Percentiles rank a stretch among this genome's conserved stretches.
Evolutionary conservation across 192 early-diverging fungal genomes (phyloP).

Genomic region (Linnemannia hyalina): DNA sequence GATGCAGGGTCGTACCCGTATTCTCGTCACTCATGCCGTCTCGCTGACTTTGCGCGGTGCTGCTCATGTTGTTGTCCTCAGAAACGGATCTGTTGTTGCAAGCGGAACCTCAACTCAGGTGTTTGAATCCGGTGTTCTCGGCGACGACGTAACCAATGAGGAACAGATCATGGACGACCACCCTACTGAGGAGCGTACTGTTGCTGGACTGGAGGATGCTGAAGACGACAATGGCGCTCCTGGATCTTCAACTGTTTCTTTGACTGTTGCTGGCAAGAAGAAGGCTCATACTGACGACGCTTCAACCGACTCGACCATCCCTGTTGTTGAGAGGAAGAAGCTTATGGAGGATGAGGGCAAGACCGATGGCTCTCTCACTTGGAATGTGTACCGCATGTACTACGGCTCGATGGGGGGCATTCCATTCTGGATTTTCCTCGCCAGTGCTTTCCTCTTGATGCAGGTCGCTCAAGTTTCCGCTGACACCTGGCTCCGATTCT

Average conservation of each 20-base stretch:
- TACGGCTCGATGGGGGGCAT: conserved; percentile 74
- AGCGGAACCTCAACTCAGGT: conserved; percentile 66
- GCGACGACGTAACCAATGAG: conserved; percentile 57
- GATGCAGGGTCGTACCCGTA: conserved; percentile 85
- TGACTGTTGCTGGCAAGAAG: conserved; percentile 49
- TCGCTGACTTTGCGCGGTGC: conserved; percentile 72
- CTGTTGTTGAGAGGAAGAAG: conserved; percentile 56
- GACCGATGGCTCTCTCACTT: conserved; percentile 83
- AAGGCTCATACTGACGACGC: conserved; percentile 50
- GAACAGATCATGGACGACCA: conserved; percentile 49
- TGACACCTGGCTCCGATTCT: conserved; percentile 53
- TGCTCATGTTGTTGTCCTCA: conserved; percentile 70
- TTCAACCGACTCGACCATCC: conserved; percentile 63
- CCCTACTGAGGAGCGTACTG: conserved; percentile 36
- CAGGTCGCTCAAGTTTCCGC: conserved; percentile 59
- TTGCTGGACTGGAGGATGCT: conserved; percentile 33
- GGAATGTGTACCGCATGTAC: conserved; percentile 84
- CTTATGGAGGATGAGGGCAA: conserved; percentile 89
- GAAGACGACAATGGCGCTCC: conserved; percentile 39
- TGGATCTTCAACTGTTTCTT: conserved; percentile 23
- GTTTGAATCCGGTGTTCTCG: conserved; percentile 62
- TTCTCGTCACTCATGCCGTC: conserved; percentile 93
- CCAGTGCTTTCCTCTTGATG: conserved; percentile 58
- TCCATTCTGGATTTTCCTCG: conserved; percentile 70
- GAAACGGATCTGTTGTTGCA: conserved; percentile 68